These are phyloP conservation scores for Colletotrichum musicola DNA, from an alignment of 2,329 filamentous ascomycete genomes.

Conservation along the genomic window DNA sequence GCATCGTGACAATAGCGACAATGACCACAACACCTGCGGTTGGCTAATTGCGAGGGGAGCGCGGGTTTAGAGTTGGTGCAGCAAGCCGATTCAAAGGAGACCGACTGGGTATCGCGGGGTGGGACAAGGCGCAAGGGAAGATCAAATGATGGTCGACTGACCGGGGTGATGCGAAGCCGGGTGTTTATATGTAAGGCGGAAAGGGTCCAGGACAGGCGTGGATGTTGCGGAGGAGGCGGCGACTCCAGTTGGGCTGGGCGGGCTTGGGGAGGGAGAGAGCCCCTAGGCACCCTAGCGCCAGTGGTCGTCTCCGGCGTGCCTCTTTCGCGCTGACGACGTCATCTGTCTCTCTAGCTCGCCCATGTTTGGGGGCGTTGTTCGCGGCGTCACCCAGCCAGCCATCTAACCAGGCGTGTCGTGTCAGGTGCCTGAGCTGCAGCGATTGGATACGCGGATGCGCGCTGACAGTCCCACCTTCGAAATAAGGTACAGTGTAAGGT, in stretches of 20 bases:
- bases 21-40: not conserved
- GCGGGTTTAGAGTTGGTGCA: not conserved
- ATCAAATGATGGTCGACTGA: conserved; percentile 20
- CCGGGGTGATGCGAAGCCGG: conserved; percentile 27
- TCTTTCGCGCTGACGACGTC: conserved; percentile 40
- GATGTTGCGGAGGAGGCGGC: conserved; percentile 37
- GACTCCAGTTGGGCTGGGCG: conserved; percentile 18
- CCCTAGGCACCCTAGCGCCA: not conserved
- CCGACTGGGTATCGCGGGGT: conserved; percentile 28
- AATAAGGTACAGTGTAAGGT: conserved; percentile 1
- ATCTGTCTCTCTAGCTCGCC: conserved; percentile 37
- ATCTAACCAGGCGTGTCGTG: conserved; percentile 19
- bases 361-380: conserved; percentile 32
- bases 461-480: conserved; percentile 9
- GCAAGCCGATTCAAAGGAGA: not conserved
- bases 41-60: not conserved
- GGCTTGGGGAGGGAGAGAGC: conserved; percentile 4
- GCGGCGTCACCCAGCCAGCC: conserved; percentile 36
- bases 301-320: conserved; percentile 23
- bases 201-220: conserved; percentile 11
- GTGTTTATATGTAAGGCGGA: conserved; percentile 36
- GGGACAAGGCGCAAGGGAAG: conserved; percentile 24
- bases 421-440: conserved; percentile 3
- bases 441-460: not conserved
- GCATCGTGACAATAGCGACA: conserved; percentile 71